These are phyloP conservation scores for Fulvia fulva DNA, from an alignment of 2,329 filamentous ascomycete species.

Conservation along the genomic window DNA sequence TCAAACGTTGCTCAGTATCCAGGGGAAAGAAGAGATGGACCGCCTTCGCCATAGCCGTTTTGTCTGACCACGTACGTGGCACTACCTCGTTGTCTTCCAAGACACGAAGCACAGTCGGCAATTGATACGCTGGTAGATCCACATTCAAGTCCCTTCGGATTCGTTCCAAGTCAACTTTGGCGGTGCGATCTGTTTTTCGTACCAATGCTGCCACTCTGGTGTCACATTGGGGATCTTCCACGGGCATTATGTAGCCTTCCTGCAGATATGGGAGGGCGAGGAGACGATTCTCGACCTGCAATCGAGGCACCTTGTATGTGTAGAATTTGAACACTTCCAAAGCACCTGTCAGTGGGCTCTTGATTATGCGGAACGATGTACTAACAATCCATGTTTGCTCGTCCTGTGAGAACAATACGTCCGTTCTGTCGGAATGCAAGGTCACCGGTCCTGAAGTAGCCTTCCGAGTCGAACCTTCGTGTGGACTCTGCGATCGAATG, in stretches of 20 bases:
- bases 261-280: not conserved
- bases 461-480: constrained; percentile 1
- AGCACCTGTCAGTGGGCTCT: not conserved
- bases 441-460: constrained; percentile 2
- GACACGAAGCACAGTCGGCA: constrained; percentile 2
- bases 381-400: constrained; percentile 5
- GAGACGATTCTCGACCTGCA: constrained; percentile 1
- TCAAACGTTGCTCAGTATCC: not conserved
- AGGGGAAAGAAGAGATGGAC: not conserved
- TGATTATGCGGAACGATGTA: not conserved
- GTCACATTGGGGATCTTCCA: constrained; percentile 2
- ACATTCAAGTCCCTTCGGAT: not conserved
- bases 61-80: constrained; percentile 2
- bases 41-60: constrained; percentile 1
- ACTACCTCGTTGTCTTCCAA: not conserved
- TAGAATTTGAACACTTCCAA: constrained; percentile 5
- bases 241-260: constrained; percentile 1
- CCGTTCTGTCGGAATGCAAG: not conserved
- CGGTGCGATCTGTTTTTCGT: not conserved
- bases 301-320: constrained; percentile 2
- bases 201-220: constrained; percentile 2
- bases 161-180: not conserved
- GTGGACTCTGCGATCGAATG: not conserved
- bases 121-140: constrained; percentile 1
- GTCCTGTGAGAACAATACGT: not conserved